phyloP scores from a whole-genome alignment of 441 rosid genomes.

The Isatis lusitanica region DNA sequence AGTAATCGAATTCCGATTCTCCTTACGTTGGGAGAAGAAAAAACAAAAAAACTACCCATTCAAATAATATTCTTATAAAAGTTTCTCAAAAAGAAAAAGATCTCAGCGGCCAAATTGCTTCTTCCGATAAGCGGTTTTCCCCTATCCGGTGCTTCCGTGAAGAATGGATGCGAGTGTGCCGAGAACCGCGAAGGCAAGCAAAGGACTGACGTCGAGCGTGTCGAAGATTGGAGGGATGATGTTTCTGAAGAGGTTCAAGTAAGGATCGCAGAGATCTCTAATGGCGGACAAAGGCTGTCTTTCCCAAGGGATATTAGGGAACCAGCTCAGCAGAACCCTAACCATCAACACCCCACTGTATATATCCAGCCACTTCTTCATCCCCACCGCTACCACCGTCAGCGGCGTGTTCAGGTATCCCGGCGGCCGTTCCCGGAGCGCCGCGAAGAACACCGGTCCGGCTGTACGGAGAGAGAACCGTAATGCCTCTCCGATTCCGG shows the following conservation, averaged over 20 bases:
- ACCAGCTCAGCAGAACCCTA: conserved; percentile 87
- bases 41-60: neutral
- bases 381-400: conserved; percentile 74
- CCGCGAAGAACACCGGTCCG: conserved; percentile 63
- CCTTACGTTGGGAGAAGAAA: no score
- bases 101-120: neutral
- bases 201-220: conserved; percentile 73
- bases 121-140: neutral
- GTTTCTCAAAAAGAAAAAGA: no score
- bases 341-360: conserved; percentile 81
- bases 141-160: conserved; percentile 41
- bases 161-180: conserved; percentile 69
- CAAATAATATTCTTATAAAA: no score
- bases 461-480: conserved; percentile 28
- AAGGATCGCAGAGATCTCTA: conserved; percentile 81
- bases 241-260: conserved; percentile 72
- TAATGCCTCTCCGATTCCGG: conserved; percentile 15
- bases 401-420: conserved; percentile 69
- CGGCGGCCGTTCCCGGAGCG: conserved; percentile 45
- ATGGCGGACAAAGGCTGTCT: conserved; percentile 78
- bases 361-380: conserved; percentile 77
- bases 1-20: neutral
- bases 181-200: conserved; percentile 67
- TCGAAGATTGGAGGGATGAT: conserved; percentile 73
- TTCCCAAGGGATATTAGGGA: conserved; percentile 85